Base-by-base conservation (phyloP, 305 asterid genomes). In the Caryopteris hybrid region DNA sequence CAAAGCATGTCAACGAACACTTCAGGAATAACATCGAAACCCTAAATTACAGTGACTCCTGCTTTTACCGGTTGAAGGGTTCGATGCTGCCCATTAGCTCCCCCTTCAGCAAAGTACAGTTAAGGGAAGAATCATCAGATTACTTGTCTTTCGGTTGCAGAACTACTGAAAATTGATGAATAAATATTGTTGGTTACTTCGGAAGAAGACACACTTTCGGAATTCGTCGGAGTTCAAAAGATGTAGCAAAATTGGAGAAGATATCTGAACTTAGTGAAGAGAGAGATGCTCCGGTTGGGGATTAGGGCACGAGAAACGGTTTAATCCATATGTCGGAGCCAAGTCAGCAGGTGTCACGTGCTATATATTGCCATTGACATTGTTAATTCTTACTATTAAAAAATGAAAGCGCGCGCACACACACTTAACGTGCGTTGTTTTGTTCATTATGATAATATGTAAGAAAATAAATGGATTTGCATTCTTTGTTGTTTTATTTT, bases 41-140 rank as follows among this genome's bases (percentile, higher is more conserved):
- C n/a, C 25, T 33, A 33, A 71, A 64, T 29, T 61, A 34, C 69
- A 60, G 73, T 20, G 1, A 42, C 13, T 4, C 11, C 10, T 6
- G n/a, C 25, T 3, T 84, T 25, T 25, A 89, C 96, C 94, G 83
- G 64, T 84, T 89, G 77, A 91, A 91, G 29, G 96, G 91, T n/a
- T 88, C 91, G 48, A 84, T 71, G 76, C 93, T 85, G 8, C 79
- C 73, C 88, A 81, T 78, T 33, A 14, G 71, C 46, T 33, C 16
- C 55, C 22, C 8, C 45, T 69, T 61, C 64, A 55, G 64, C 8
- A 54, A 64, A 54, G 8, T 1, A 16, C 60, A 61, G 74, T 56
- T 48, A 8, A 63, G 48, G 52, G 29, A 61, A 47, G 38, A 70
- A 47, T 9, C 64, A 43, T 39, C 33, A 41, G 34, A 74, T 29